Percentiles rank a stretch among this genome's conserved stretches.
Evolutionary conservation across 495 filamentous ascomycete genomes (phyloP).

Genomic region (Tuber borchii): DNA sequence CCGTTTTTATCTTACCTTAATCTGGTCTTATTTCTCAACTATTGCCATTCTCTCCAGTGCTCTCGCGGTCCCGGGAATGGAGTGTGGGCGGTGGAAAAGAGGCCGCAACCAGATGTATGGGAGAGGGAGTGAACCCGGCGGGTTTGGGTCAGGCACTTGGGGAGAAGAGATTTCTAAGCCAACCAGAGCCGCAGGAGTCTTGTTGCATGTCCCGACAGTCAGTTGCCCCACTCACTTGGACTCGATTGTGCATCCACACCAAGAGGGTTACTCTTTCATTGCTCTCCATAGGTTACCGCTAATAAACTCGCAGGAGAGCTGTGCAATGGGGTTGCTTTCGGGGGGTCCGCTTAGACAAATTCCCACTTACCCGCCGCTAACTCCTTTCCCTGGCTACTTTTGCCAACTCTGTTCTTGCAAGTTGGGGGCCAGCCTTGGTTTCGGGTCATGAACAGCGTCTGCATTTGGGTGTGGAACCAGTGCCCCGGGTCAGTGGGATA

Average conservation of each 20-base stretch:
- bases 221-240: conserved; percentile 26
- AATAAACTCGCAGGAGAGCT: too few relatives aligned
- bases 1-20: not conserved
- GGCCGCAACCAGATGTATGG: conserved; percentile 32
- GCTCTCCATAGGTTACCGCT: conserved; percentile 31
- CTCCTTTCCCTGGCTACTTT: conserved; percentile 34
- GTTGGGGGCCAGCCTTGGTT: conserved; percentile 37
- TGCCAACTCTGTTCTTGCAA: conserved; percentile 28
- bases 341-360: conserved; percentile 28
- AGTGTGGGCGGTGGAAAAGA: conserved; percentile 25
- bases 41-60: not conserved
- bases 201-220: conserved; percentile 32
- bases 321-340: conserved; percentile 19
- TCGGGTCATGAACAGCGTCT: conserved; percentile 29
- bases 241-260: conserved; percentile 15
- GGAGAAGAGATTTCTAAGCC: conserved; percentile 17
- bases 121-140: conserved; percentile 22
- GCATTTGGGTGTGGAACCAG: conserved; percentile 32
- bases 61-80: conserved; percentile 15
- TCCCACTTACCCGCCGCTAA: conserved; percentile 39
- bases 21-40: not conserved
- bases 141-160: conserved; percentile 29
- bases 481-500: conserved; percentile 23
- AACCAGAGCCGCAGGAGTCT: conserved; percentile 32
- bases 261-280: conserved; percentile 30